Evolutionary conservation across 495 filamentous ascomycete species (phyloP).

Genomic region (Darksidea phi): DNA sequence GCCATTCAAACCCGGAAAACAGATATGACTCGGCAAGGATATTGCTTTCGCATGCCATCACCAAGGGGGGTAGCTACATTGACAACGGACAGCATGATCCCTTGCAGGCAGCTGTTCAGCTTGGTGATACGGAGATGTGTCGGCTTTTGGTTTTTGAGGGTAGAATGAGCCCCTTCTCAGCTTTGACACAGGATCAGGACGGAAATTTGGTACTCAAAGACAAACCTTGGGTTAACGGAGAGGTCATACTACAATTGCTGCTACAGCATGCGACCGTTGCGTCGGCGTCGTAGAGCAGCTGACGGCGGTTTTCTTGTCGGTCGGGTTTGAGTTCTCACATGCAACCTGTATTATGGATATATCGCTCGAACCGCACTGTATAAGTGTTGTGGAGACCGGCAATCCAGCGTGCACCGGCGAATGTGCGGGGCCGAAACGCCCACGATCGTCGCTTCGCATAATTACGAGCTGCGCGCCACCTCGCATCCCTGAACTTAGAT

Average conservation of each 20-base stretch:
- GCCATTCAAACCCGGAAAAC: neutral
- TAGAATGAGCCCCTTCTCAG: slow-evolving; percentile 4
- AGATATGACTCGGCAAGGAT: slow-evolving; percentile 8
- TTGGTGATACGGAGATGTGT: slow-evolving; percentile 11
- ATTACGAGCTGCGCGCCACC: too few species aligned
- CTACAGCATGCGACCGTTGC: neutral
- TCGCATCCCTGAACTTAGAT: too few species aligned
- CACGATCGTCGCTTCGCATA: too few species aligned
- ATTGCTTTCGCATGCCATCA: neutral
- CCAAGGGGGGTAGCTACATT: neutral
- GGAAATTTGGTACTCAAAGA: neutral
- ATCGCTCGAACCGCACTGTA: too few species aligned
- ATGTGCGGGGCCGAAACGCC: too few species aligned
- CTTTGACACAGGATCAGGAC: slow-evolving; percentile 1
- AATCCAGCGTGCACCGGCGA: too few species aligned
- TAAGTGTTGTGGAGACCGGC: too few species aligned
- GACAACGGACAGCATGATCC: neutral
- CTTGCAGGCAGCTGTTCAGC: neutral
- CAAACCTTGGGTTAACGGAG: slow-evolving; percentile 1
- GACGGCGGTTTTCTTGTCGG: too few species aligned
- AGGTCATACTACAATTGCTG: neutral
- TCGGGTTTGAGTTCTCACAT: too few species aligned
- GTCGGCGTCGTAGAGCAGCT: too few species aligned
- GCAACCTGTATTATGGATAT: too few species aligned
- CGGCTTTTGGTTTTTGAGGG: slow-evolving; percentile 8